Percentiles rank a stretch among this genome's conserved stretches.
Conservation (phyloP, 1,139 yeast genomes). For the Blastobotrys elegans region DNA sequence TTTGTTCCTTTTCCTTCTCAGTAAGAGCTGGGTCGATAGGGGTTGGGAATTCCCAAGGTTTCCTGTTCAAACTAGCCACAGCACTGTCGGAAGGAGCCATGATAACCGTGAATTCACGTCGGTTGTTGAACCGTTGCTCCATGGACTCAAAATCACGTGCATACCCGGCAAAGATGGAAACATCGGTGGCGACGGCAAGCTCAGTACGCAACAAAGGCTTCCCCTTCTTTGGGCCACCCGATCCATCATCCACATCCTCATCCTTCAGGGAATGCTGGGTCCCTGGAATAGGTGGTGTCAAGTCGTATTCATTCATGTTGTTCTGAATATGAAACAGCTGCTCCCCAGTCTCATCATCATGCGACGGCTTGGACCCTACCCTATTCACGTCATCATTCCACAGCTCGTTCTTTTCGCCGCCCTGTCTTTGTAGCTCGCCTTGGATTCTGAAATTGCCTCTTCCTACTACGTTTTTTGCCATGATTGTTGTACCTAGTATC, state of each 20-base stretch:
- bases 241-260: constrained; percentile 13
- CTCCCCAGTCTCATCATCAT: constrained; percentile 14
- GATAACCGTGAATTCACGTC: constrained; percentile 28
- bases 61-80: constrained; percentile 27
- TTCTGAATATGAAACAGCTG: constrained; percentile 19
- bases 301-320: constrained; percentile 4
- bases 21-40: constrained; percentile 15
- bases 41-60: constrained; percentile 37
- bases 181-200: constrained; percentile 31
- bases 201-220: constrained; percentile 33
- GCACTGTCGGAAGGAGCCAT: constrained; percentile 36
- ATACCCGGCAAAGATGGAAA: constrained; percentile 33
- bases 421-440: not conserved
- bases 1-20: constrained; percentile 27
- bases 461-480: constrained; percentile 5
- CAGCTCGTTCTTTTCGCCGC: not conserved
- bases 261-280: not conserved
- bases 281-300: constrained; percentile 11
- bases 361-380: constrained; percentile 13
- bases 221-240: constrained; percentile 32
- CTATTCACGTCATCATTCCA: constrained; percentile 6
- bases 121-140: constrained; percentile 28
- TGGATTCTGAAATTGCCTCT: constrained; percentile 3
- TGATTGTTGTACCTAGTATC: not conserved
- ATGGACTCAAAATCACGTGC: constrained; percentile 29